These are phyloP conservation scores for Aureobasidium sp. DNA, from an alignment of 2,329 filamentous ascomycete genomes.

Conservation along the genomic window DNA sequence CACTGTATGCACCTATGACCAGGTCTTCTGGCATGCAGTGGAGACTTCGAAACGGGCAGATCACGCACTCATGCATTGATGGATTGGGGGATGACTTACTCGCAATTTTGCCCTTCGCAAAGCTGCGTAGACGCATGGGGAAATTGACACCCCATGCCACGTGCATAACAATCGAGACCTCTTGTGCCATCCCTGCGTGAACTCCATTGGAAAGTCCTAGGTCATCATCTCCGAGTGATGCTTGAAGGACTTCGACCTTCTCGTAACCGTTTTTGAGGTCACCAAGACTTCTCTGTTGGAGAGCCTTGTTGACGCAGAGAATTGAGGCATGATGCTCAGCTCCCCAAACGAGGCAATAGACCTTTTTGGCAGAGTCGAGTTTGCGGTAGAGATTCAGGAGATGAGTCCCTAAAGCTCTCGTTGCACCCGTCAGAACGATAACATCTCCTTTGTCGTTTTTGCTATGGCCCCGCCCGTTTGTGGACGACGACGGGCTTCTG, in stretches of 20 bases:
- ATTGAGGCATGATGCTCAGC: slow-evolving; percentile 32
- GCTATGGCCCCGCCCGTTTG: slow-evolving; percentile 14
- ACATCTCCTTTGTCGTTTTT: slow-evolving; percentile 13
- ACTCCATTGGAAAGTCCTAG: slow-evolving; percentile 40
- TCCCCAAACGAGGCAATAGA: slow-evolving; percentile 52
- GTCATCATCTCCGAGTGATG: slow-evolving; percentile 35
- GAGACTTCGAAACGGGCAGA: not conserved
- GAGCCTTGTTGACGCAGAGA: slow-evolving; percentile 37
- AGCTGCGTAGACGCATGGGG: slow-evolving; percentile 46
- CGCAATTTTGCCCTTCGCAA: slow-evolving; percentile 45
- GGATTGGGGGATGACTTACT: slow-evolving; percentile 21
- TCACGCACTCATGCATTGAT: not conserved
- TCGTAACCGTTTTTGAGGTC: slow-evolving; percentile 30
- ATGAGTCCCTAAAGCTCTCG: slow-evolving; percentile 44
- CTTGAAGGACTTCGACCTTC: slow-evolving; percentile 39
- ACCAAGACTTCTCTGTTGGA: slow-evolving; percentile 30
- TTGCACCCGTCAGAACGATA: slow-evolving; percentile 41
- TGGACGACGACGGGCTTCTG: not conserved
- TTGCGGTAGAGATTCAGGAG: slow-evolving; percentile 39
- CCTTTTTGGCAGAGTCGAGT: slow-evolving; percentile 29
- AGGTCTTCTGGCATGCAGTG: not conserved
- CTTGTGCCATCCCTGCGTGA: slow-evolving; percentile 34
- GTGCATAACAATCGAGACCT: slow-evolving; percentile 49
- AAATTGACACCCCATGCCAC: slow-evolving; percentile 61
- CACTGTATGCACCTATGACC: not conserved